A percentile compares a stretch with the other conserved stretches of the same genome.
phyloP scores from a whole-genome alignment of 306 rosid species.

The Sophora flavescens region DNA sequence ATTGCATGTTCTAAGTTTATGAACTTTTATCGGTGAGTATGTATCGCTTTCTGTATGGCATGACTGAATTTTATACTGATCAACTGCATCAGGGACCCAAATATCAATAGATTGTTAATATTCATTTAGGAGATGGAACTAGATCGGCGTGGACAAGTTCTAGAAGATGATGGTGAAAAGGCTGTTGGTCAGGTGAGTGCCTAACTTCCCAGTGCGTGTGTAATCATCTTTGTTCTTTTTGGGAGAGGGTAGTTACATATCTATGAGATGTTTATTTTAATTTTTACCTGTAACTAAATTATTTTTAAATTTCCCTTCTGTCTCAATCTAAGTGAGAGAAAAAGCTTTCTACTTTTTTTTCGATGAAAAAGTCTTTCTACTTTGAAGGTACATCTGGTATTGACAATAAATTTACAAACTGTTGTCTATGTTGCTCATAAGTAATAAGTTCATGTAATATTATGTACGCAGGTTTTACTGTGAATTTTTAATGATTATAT shows the following conservation, averaged over 20 bases:
- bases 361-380: neutral
- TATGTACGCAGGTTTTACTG: conserved; percentile 2
- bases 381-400: conserved; percentile 99
- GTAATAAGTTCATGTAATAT: neutral
- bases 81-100: conserved; percentile 84
- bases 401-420: conserved; percentile 88
- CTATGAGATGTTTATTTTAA: conserved; percentile 4
- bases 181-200: conserved; percentile 94
- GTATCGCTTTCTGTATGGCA: neutral
- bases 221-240: conserved; percentile 17
- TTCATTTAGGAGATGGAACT: conserved; percentile 95
- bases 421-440: neutral
- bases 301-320: neutral
- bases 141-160: conserved; percentile 94
- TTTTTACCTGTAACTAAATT: conserved; percentile 13
- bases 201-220: neutral
- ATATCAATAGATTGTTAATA: conserved; percentile 96
- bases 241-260: conserved; percentile 34
- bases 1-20: conserved; percentile 13
- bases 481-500: conserved; percentile 1
- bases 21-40: conserved; percentile 38
- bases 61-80: conserved; percentile 35
- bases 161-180: conserved; percentile 96
- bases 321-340: conserved; percentile 10
- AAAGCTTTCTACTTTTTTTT: too few species aligned